A percentile compares a stretch with the other conserved stretches of the same genome.
Conservation (phyloP, 2,329 filamentous ascomycete species). For the Ascochyta lentis region DNA sequence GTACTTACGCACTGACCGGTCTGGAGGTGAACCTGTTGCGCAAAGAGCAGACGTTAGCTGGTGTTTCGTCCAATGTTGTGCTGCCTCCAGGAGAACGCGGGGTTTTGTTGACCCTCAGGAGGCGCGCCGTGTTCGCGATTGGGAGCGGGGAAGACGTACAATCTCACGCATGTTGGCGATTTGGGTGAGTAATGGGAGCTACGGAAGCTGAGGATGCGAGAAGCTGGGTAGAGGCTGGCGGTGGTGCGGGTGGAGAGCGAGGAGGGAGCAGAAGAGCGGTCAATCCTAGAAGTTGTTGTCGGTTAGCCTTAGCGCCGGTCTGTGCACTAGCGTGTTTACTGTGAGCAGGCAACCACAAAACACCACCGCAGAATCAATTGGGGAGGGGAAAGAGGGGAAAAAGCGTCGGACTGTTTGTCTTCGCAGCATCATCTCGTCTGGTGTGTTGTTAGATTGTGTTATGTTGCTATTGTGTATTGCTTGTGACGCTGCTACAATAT, state of each 20-base stretch:
- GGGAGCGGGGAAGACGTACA: slow-evolving; percentile 57
- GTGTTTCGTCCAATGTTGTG: slow-evolving; percentile 52
- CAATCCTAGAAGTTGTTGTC: slow-evolving; percentile 32
- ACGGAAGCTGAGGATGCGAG: slow-evolving; percentile 42
- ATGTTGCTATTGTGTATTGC: background rate
- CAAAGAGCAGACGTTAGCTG: slow-evolving; percentile 62
- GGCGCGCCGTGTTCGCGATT: slow-evolving; percentile 50
- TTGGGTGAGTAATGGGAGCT: slow-evolving; percentile 30
- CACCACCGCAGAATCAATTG: background rate
- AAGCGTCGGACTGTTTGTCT: background rate
- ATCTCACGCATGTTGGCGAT: slow-evolving; percentile 70
- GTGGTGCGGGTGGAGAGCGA: slow-evolving; percentile 41
- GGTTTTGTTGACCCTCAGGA: slow-evolving; percentile 22
- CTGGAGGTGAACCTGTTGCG: slow-evolving; percentile 92
- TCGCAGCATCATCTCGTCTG: background rate
- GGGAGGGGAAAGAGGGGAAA: slow-evolving; percentile 8
- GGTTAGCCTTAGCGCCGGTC: slow-evolving; percentile 19
- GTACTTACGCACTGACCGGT: slow-evolving; percentile 96
- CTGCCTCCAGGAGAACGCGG: slow-evolving; percentile 53
- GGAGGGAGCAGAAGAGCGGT: slow-evolving; percentile 40
- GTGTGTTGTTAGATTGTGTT: background rate
- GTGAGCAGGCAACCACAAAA: slow-evolving; percentile 27
- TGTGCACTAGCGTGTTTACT: slow-evolving; percentile 26
- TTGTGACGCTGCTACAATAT: background rate
- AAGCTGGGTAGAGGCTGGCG: slow-evolving; percentile 36